These are phyloP conservation scores for Phytophthora boehmeriae DNA, from an alignment of 352 stramenopile genomes.

Conservation along the genomic window DNA sequence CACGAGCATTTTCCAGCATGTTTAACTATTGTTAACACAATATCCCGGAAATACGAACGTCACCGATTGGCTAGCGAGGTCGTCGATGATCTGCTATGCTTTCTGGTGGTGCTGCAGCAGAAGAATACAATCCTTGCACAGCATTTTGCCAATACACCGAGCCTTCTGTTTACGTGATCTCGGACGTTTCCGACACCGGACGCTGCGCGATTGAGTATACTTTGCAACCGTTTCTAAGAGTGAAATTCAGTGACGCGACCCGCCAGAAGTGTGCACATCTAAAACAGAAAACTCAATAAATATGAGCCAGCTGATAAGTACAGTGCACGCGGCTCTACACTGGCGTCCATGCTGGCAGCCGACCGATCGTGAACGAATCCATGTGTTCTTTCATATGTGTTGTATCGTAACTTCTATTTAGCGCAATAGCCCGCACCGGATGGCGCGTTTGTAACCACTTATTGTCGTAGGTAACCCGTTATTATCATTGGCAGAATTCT, in stretches of 20 bases:
- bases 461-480: no score
- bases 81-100: neutral
- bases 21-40: conserved; percentile 4
- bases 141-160: neutral
- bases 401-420: neutral
- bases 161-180: neutral
- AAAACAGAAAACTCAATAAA: conserved; percentile 16
- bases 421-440: neutral
- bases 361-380: neutral
- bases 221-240: conserved; percentile 12
- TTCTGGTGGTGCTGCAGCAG: neutral
- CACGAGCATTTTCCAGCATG: conserved; percentile 15
- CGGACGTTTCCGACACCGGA: conserved; percentile 14
- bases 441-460: neutral
- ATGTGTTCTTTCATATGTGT: conserved; percentile 7
- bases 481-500: conserved; percentile 8
- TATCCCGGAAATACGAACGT: neutral
- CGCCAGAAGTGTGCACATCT: neutral
- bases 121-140: conserved; percentile 7
- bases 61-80: neutral
- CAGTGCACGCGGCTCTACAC: neutral
- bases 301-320: conserved; percentile 10
- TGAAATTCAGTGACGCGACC: neutral
- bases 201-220: conserved; percentile 8
- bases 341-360: conserved; percentile 2